These are phyloP conservation scores for Sugiyamaella smithiae DNA, from an alignment of 805 yeast genomes.

Conservation along the genomic window DNA sequence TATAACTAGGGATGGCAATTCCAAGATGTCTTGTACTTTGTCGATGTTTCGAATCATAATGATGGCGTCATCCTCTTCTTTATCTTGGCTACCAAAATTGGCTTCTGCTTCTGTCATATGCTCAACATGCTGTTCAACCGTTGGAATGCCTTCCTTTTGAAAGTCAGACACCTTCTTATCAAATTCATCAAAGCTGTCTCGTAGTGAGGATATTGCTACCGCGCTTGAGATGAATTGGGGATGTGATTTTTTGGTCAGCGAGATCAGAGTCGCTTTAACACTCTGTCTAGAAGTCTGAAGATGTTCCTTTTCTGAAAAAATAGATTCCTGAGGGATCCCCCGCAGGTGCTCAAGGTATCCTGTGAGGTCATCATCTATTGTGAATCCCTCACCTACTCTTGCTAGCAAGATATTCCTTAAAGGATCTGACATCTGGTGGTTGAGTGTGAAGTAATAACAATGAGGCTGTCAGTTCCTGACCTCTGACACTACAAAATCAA, in stretches of 20 bases:
- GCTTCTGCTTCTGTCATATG: neutral
- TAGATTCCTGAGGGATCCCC: slow-evolving; percentile 20
- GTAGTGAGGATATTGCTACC: slow-evolving; percentile 11
- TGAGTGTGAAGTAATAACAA: too few relatives aligned
- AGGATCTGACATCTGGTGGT: slow-evolving; percentile 25
- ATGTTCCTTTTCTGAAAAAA: slow-evolving; percentile 23
- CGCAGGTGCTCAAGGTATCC: slow-evolving; percentile 29
- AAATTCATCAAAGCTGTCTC: slow-evolving; percentile 14
- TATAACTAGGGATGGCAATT: slow-evolving; percentile 75
- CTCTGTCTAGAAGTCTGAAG: slow-evolving; percentile 21
- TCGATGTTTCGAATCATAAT: slow-evolving; percentile 50
- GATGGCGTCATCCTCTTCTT: slow-evolving; percentile 8
- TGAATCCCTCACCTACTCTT: neutral
- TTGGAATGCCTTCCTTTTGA: slow-evolving; percentile 5
- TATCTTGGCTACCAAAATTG: neutral
- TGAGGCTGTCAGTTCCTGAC: neutral
- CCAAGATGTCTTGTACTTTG: slow-evolving; percentile 71
- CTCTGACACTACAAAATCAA: too few relatives aligned
- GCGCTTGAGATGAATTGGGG: slow-evolving; percentile 20
- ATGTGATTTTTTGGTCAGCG: slow-evolving; percentile 24
- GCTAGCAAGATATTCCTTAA: slow-evolving; percentile 22
- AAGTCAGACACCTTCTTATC: slow-evolving; percentile 1
- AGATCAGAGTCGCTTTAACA: slow-evolving; percentile 23
- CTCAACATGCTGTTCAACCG: slow-evolving; percentile 14
- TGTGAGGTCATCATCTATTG: neutral